Conservation (phyloP, 306 rosid genomes). For the Malus sylvestris region DNA sequence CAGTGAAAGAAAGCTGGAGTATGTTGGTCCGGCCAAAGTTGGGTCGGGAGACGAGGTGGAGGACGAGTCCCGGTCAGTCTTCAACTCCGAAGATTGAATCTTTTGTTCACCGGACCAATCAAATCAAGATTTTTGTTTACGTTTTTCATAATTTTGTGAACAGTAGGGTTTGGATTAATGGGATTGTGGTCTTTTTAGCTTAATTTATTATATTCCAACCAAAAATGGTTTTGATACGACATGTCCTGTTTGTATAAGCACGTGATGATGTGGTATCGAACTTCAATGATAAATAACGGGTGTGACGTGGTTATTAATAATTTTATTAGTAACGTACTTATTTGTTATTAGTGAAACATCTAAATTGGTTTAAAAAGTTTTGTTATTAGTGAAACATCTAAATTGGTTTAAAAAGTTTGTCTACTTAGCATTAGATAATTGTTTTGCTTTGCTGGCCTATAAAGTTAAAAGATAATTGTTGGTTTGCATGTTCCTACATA, state of each 20-base stretch:
- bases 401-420: too few species aligned
- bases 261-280: not conserved
- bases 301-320: too few species aligned
- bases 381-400: accelerated
- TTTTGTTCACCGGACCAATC: too few species aligned
- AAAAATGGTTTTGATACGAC: not conserved
- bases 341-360: too few species aligned
- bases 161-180: not conserved
- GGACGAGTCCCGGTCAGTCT: slow-evolving; percentile 45
- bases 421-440: not conserved
- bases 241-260: not conserved
- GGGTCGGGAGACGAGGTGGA: slow-evolving; percentile 31
- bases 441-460: not conserved
- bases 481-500: not conserved
- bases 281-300: too few species aligned
- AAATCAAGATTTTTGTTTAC: not conserved
- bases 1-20: not conserved
- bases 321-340: too few species aligned
- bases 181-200: not conserved
- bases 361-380: too few species aligned
- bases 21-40: slow-evolving; percentile 6
- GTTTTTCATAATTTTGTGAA: not conserved
- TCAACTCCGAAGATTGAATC: not conserved
- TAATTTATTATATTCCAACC: not conserved
- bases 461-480: not conserved